Percentiles rank a stretch among this genome's conserved stretches.
phyloP scores from a whole-genome alignment of 2,329 filamentous ascomycete genomes.

The Phaeoacremonium minimum region DNA sequence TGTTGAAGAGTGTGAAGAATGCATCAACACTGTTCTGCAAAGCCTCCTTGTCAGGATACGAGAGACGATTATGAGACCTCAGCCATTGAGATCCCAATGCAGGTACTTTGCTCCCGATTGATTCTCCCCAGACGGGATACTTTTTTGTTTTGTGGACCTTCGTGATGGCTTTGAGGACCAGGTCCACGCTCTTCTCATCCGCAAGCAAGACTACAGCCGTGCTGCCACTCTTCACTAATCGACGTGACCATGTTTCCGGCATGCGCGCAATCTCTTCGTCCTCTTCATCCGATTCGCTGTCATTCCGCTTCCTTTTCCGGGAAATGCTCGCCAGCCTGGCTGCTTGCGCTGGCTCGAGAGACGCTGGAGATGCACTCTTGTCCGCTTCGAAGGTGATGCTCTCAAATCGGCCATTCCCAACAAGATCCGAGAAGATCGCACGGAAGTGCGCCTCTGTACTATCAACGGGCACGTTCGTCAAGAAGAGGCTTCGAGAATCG shows the following conservation, averaged over 20 bases:
- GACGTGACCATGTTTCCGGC: constrained; percentile 69
- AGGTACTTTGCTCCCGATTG: constrained; percentile 51
- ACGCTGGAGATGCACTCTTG: constrained; percentile 30
- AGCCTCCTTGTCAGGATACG: constrained; percentile 62
- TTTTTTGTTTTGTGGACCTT: constrained; percentile 57
- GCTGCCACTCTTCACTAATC: constrained; percentile 67
- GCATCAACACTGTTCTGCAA: constrained; percentile 76
- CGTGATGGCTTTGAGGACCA: constrained; percentile 70
- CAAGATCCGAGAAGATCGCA: constrained; percentile 66
- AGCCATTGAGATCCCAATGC: constrained; percentile 53
- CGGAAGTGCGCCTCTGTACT: constrained; percentile 75
- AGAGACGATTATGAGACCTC: constrained; percentile 65
- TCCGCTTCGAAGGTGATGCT: constrained; percentile 69
- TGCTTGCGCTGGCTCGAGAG: constrained; percentile 39
- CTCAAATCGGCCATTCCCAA: constrained; percentile 77
- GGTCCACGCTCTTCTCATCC: constrained; percentile 73
- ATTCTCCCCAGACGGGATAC: constrained; percentile 65
- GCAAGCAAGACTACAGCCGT: constrained; percentile 80
- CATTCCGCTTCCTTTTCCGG: constrained; percentile 47
- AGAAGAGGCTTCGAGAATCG: constrained; percentile 76
- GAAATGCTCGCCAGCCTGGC: constrained; percentile 29
- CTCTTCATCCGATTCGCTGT: constrained; percentile 32
- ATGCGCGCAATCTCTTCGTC: constrained; percentile 56
- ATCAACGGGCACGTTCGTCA: constrained; percentile 87
- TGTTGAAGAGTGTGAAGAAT: constrained; percentile 81